These are phyloP conservation scores for Eragrostis tef DNA, from an alignment of 202 grass and related monocot species.

Conservation along the genomic window DNA sequence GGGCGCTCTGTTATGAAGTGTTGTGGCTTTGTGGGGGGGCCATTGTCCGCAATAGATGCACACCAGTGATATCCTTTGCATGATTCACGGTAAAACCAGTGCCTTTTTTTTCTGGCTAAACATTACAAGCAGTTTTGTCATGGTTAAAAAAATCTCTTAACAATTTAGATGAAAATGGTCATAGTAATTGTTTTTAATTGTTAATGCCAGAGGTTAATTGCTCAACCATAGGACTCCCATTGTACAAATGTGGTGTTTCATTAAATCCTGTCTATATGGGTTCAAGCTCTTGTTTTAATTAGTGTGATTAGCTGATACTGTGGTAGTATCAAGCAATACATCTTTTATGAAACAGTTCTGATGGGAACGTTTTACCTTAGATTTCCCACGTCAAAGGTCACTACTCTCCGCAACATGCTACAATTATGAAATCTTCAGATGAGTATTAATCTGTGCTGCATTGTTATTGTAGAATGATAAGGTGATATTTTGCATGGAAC, in stretches of 20 bases:
- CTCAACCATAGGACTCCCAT: background rate
- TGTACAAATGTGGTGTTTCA: background rate
- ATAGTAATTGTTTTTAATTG: background rate
- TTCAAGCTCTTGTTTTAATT: background rate
- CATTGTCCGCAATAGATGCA: slow-evolving; percentile 34
- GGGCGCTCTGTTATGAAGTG: slow-evolving; percentile 33
- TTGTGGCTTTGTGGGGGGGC: slow-evolving; percentile 42
- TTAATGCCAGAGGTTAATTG: background rate
- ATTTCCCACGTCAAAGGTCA: background rate
- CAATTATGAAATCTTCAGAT: background rate
- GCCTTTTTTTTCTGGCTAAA: background rate
- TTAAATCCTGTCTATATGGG: background rate
- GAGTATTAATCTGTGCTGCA: background rate
- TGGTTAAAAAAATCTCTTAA: background rate
- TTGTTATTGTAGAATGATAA: too few relatives aligned
- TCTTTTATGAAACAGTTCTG: background rate
- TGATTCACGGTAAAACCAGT: background rate
- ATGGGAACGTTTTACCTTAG: background rate
- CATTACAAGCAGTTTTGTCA: background rate
- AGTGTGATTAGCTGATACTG: background rate
- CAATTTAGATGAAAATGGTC: background rate
- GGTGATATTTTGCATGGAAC: background rate
- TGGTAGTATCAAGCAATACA: background rate
- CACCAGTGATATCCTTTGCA: background rate
- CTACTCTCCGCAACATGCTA: background rate